Conservation (phyloP, 441 rosid genomes). For the Viola pubescens region DNA sequence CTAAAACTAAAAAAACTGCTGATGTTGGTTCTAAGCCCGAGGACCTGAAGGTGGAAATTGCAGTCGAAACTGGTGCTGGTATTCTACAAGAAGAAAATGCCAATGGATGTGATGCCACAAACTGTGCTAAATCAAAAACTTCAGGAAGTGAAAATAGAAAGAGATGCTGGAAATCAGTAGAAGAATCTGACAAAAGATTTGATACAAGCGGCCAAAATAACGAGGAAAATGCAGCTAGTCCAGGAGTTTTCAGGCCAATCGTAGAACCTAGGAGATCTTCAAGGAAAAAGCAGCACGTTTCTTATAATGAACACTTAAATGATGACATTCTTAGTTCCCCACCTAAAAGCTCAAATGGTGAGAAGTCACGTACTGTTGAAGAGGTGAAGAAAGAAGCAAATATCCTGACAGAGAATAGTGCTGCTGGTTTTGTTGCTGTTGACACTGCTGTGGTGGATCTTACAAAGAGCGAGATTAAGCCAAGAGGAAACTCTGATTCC, state of each 20-base stretch:
- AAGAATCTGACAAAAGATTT: conserved; percentile 47
- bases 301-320: conserved; percentile 49
- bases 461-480: conserved; percentile 14
- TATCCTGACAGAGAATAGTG: conserved; percentile 14
- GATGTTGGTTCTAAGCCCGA: conserved; percentile 29
- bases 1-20: conserved; percentile 18
- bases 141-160: conserved; percentile 30
- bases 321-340: conserved; percentile 41
- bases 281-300: conserved; percentile 53
- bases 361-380: conserved; percentile 14
- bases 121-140: conserved; percentile 14
- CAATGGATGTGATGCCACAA: conserved; percentile 19
- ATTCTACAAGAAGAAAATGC: conserved; percentile 12
- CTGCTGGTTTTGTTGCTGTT: conserved; percentile 13
- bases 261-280: conserved; percentile 52
- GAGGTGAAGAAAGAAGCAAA: conserved; percentile 23
- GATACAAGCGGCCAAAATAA: conserved; percentile 32
- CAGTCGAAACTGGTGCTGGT: conserved; percentile 16
- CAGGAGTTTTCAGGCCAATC: conserved; percentile 21
- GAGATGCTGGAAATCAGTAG: conserved; percentile 39
- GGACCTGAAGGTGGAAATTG: conserved; percentile 28
- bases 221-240: conserved; percentile 27
- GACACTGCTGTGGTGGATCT: conserved; percentile 9
- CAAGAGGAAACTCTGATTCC: conserved; percentile 9
- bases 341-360: conserved; percentile 24